These are phyloP conservation scores for Cyanodermella asteris DNA, from an alignment of 2,329 filamentous ascomycete genomes.

Conservation along the genomic window DNA sequence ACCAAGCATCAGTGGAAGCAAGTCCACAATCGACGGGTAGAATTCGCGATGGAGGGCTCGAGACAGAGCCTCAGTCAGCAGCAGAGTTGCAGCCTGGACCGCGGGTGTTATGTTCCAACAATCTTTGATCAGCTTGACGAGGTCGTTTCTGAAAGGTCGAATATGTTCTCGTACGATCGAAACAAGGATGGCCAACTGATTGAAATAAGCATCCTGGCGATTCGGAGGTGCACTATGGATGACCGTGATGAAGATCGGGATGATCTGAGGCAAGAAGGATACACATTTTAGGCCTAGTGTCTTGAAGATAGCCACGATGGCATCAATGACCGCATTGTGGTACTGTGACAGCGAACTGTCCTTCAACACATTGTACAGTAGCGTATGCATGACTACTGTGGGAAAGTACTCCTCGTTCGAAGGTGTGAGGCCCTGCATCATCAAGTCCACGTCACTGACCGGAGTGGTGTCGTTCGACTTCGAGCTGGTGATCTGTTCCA, in stretches of 20 bases:
- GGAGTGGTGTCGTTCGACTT: conserved; percentile 45
- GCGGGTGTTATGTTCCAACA: conserved; percentile 70
- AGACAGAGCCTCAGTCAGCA: conserved; percentile 81
- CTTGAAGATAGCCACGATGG: conserved; percentile 96
- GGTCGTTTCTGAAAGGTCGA: conserved; percentile 66
- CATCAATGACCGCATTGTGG: conserved; percentile 84
- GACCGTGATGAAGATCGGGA: conserved; percentile 79
- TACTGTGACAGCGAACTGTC: conserved; percentile 77
- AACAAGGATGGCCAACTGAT: conserved; percentile 79
- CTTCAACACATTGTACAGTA: conserved; percentile 68
- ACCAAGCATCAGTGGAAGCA: conserved; percentile 84
- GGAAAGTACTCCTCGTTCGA: conserved; percentile 98
- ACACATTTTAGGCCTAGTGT: conserved; percentile 92
- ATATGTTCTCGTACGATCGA: conserved; percentile 95
- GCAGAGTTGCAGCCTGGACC: conserved; percentile 76
- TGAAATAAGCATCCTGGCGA: conserved; percentile 88
- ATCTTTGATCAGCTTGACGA: conserved; percentile 67
- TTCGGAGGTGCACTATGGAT: conserved; percentile 60
- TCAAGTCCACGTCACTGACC: conserved; percentile 82
- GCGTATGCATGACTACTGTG: conserved; percentile 88
- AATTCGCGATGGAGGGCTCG: conserved; percentile 92
- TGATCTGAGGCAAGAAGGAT: conserved; percentile 78
- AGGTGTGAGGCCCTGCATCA: conserved; percentile 92
- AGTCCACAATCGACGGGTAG: conserved; percentile 67
- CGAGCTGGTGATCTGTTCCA: conserved; percentile 56